Evolutionary conservation across 2,329 filamentous ascomycete species (phyloP).

Genomic region (Hypoxylon sp.): DNA sequence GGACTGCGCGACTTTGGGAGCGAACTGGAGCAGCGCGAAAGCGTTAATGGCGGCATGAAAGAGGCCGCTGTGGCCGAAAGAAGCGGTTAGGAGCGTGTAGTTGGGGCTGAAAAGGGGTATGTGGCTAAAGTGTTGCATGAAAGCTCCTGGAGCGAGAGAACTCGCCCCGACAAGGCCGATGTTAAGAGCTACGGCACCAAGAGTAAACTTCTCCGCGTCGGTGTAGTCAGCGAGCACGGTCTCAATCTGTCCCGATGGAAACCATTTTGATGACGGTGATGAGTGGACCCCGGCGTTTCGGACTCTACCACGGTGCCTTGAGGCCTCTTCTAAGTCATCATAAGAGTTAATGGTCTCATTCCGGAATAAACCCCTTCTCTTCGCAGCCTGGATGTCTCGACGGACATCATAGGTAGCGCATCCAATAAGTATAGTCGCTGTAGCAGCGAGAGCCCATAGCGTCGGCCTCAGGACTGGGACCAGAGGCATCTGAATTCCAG

Average conservation of each 20-base stretch:
- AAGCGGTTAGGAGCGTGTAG: constrained; percentile 50
- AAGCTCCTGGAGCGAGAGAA: constrained; percentile 1
- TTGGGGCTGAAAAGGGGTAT: constrained; percentile 38
- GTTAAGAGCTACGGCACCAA: constrained; percentile 41
- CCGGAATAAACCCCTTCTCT: constrained; percentile 10
- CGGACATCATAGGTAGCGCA: constrained; percentile 50
- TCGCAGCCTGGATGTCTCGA: constrained; percentile 39
- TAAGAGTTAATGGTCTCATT: constrained; percentile 28
- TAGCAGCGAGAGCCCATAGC: constrained; percentile 47
- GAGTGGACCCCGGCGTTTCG: background rate
- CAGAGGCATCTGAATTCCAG: constrained; percentile 6
- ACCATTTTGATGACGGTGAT: background rate
- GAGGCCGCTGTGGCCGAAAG: constrained; percentile 47
- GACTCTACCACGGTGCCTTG: background rate
- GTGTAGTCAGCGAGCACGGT: constrained; percentile 26
- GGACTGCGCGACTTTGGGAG: constrained; percentile 27
- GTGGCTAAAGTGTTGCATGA: constrained; percentile 38
- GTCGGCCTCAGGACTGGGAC: constrained; percentile 47
- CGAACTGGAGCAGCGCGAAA: constrained; percentile 43
- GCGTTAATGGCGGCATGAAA: constrained; percentile 47
- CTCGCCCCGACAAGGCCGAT: constrained; percentile 26
- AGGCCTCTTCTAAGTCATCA: constrained; percentile 38
- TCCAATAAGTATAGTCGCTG: constrained; percentile 47
- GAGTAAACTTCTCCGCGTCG: constrained; percentile 31
- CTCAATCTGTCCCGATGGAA: constrained; percentile 10